These are phyloP conservation scores for Paracamarosporium sp. DNA, from an alignment of 2,329 filamentous ascomycete genomes.

Conservation along the genomic window DNA sequence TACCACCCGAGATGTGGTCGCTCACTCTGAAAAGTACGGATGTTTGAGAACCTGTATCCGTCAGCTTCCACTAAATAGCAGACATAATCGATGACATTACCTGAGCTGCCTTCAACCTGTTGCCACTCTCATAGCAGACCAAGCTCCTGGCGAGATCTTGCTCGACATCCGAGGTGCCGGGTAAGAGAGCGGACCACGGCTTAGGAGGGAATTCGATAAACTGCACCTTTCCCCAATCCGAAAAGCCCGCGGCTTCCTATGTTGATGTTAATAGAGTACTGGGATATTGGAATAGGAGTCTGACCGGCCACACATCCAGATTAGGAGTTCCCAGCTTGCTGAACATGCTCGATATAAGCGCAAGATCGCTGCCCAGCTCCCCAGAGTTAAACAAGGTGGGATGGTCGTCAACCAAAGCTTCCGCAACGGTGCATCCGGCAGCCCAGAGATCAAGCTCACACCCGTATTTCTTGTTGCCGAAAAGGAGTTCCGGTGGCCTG, in stretches of 20 bases:
- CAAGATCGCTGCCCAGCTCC: conserved; percentile 89
- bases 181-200: conserved; percentile 74
- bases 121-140: conserved; percentile 74
- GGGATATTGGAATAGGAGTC: conserved; percentile 23
- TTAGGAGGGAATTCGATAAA: conserved; percentile 76
- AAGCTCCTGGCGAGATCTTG: conserved; percentile 71
- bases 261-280: conserved; percentile 11
- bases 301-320: conserved; percentile 78
- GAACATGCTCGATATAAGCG: conserved; percentile 91
- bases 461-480: conserved; percentile 78
- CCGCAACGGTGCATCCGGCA: conserved; percentile 81
- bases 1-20: not conserved
- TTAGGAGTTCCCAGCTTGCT: conserved; percentile 88
- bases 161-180: conserved; percentile 63
- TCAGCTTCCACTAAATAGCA: not conserved
- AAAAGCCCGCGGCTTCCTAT: conserved; percentile 70
- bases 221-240: conserved; percentile 86
- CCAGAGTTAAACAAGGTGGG: conserved; percentile 81
- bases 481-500: conserved; percentile 86
- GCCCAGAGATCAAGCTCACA: conserved; percentile 86
- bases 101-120: conserved; percentile 71
- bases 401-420: conserved; percentile 66
- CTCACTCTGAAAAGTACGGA: conserved; percentile 31
- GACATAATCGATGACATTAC: conserved; percentile 44
- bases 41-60: conserved; percentile 34